Conservation (phyloP, 805 yeast species). For the Hanseniaspora mollemarum region DNA sequence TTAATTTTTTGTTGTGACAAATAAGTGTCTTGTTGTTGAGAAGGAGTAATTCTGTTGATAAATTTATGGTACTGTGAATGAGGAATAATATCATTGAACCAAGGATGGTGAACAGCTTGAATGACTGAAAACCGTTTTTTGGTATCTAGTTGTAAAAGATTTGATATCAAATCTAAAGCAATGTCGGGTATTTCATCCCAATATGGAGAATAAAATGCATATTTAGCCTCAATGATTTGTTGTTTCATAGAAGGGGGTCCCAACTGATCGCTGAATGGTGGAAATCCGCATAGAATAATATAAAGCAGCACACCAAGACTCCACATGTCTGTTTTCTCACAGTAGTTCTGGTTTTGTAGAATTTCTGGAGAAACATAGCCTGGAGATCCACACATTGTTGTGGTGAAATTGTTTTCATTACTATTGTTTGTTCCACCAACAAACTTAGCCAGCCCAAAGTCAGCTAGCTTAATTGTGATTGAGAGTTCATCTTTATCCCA, state of each 20-base stretch:
- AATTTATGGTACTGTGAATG: slow-evolving; percentile 23
- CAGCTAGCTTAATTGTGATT: slow-evolving; percentile 64
- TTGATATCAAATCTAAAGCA: slow-evolving; percentile 54
- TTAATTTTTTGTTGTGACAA: slow-evolving; percentile 7
- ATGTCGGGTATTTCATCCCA: slow-evolving; percentile 63
- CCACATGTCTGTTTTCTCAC: slow-evolving; percentile 71
- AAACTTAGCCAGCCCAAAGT: slow-evolving; percentile 56
- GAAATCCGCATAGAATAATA: slow-evolving; percentile 73
- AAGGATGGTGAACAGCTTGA: slow-evolving; percentile 77
- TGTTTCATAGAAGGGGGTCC: slow-evolving; percentile 72
- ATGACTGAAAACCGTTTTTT: slow-evolving; percentile 67
- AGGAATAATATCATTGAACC: slow-evolving; percentile 40
- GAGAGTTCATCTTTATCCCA: slow-evolving; percentile 46
- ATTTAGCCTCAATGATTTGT: slow-evolving; percentile 55
- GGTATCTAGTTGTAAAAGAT: slow-evolving; percentile 52
- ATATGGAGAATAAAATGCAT: slow-evolving; percentile 66
- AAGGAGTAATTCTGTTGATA: slow-evolving; percentile 16
- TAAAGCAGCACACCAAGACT: slow-evolving; percentile 68
- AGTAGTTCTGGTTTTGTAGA: slow-evolving; percentile 42
- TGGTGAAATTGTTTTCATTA: slow-evolving; percentile 54
- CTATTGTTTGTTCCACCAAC: slow-evolving; percentile 34
- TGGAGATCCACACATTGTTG: slow-evolving; percentile 76
- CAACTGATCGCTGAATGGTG: slow-evolving; percentile 72
- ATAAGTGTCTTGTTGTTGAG: slow-evolving; percentile 11
- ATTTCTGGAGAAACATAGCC: slow-evolving; percentile 83